Evolutionary conservation across 768 basidiomycete genomes (phyloP), one percentile per base, ranked within the genome.

Genomic region (Clitopilus passeckerianus): DNA sequence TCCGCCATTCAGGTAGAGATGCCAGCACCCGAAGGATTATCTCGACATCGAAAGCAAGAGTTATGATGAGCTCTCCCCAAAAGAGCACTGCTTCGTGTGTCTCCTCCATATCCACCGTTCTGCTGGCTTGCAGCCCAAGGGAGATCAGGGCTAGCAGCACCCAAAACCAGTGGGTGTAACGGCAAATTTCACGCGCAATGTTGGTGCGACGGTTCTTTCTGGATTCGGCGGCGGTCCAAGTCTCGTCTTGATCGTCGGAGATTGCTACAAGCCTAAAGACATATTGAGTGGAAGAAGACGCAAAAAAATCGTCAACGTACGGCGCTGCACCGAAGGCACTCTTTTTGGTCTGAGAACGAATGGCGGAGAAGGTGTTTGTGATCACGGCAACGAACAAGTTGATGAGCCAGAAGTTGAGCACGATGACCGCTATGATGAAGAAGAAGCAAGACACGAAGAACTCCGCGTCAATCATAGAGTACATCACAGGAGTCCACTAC

Each of bases 341-440:
- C 69, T 89, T 90, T 70, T 87, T 84, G 2, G 95, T 97, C 66
- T 93, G 87, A 4, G 85, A 80, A 34, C 93, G 79, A 61, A 97
- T 97, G 15, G 90, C 91, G 16, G 86, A 85, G 70, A 98, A 98
- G 0, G 92, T 91, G 67, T 93, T 90, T 27, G 93, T 93, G 62
- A 96, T 95, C n/a, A 97, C 94, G 16, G 95, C 95, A 58, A 97
- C 92, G 69, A 95, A 90, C 46, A 97, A 72, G 69, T 95, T 94
- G 78, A 95, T 88, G 59, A 96, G 79, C 92, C 92, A 93, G 70
- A 97, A 93, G 71, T 98, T 96, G 65, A 98, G 80, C 22, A 97
- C 82, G 63, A 98, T 75, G 61, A 98, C 77, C 57, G 87, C 87
- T 30, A 86, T 73, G 61, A 98, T 87, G 76, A 92, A 97, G 75